Evolutionary conservation across 2,329 filamentous ascomycete species (phyloP), one percentile per base, ranked within the genome.

Genomic region (Sordariomycetes sp.): DNA sequence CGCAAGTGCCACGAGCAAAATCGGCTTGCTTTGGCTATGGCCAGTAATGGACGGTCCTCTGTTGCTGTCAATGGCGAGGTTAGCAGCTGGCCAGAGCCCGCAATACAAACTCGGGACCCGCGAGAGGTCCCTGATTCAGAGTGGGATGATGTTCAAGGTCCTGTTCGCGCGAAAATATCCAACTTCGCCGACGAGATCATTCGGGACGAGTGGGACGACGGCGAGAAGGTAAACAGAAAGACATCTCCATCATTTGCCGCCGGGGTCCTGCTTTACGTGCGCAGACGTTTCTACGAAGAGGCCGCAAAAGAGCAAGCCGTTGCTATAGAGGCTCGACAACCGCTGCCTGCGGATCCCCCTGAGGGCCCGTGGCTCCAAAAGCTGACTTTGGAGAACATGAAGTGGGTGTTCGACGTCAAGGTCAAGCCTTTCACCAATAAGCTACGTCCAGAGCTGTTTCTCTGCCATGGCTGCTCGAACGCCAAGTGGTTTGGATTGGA

Each of bases 321-420:
- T 11, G 55, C 64, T 17, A 56, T 55, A 9, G 63, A 63, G 25
- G 61, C 66, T 34, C 66, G 72, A 21, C 59, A 55, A 41, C 42
- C 61, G 36, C 62, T 64, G 5, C 46, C 54, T 19, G 35, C 51
- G 8, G 73, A 80, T 40, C 65, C 68, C 7, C 58, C 62, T 3
- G 59, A 69, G 40, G 71, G 67, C 0, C 65, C 72, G 6, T 72
- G 66, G 45, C 75, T 68, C 18, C 68, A 74, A 50, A 79, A 70
- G 48, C 63, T 90, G 34, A 82, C 79, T 2, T 59, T 92, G 44
- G 84, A 90, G 50, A 86, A 88, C 48, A 87, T 92, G 83, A 88
- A 83, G 55, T 90, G 81, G 76, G 64, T 88, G 20, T 88, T 83
- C 51, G 83, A 88, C 47, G 74, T 73, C 44, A 87, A 86, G 52